Evolutionary conservation across 108 stramenopile genomes (phyloP).

Genomic region (Parmales sp.): DNA sequence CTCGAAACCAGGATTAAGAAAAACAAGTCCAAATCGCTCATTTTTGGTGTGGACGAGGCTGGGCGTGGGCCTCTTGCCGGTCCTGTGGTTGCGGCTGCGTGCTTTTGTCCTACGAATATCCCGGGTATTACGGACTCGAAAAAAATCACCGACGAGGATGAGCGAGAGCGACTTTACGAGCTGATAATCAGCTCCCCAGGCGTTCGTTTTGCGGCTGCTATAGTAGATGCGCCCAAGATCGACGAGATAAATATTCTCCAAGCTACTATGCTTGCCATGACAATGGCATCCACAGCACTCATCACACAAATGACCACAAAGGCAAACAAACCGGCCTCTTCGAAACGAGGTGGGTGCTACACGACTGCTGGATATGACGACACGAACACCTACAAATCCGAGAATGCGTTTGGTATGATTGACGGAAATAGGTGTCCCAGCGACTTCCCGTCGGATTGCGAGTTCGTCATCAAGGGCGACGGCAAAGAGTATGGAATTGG

Average conservation of each 20-base stretch:
- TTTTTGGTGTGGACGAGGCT: constrained; percentile 93
- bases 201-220: constrained; percentile 65
- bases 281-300: constrained; percentile 27
- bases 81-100: constrained; percentile 68
- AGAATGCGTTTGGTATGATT: constrained; percentile 46
- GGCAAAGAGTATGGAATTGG: constrained; percentile 74
- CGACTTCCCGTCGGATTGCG: constrained; percentile 56
- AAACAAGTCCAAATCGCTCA: too few species aligned
- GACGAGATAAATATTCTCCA: constrained; percentile 96
- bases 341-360: constrained; percentile 43
- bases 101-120: constrained; percentile 48
- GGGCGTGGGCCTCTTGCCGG: constrained; percentile 97
- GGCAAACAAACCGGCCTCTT: constrained; percentile 20
- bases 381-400: background rate
- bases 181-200: constrained; percentile 35
- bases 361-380: constrained; percentile 33
- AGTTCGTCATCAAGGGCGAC: constrained; percentile 81
- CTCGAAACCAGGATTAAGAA: too few species aligned
- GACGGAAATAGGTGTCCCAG: constrained; percentile 72
- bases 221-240: constrained; percentile 72
- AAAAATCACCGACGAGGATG: constrained; percentile 67
- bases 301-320: background rate
- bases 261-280: constrained; percentile 85
- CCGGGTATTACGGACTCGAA: constrained; percentile 84
- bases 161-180: constrained; percentile 40